These are phyloP conservation scores for Fragosphaeria purpurea DNA, from an alignment of 2,329 filamentous ascomycete species.

Conservation along the genomic window DNA sequence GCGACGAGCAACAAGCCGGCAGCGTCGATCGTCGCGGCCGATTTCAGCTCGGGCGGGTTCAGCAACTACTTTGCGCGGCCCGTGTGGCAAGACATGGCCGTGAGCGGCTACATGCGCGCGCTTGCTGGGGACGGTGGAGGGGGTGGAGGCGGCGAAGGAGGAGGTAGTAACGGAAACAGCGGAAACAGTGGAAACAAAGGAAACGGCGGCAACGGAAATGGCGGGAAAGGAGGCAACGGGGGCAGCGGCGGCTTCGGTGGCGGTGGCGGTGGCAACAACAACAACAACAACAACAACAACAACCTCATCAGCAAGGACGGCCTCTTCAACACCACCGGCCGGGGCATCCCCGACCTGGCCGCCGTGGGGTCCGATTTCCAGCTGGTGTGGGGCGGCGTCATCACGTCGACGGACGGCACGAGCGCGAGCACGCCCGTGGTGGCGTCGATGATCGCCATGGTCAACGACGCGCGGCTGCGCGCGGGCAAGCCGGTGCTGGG, in stretches of 20 bases:
- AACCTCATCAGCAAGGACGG: slow-evolving; percentile 13
- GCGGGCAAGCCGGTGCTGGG: slow-evolving; percentile 39
- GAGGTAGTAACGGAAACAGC: no score
- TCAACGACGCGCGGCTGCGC: slow-evolving; percentile 43
- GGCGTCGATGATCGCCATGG: slow-evolving; percentile 42
- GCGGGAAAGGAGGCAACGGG: slow-evolving; percentile 19
- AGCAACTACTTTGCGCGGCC: slow-evolving; percentile 38
- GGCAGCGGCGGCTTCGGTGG: neutral
- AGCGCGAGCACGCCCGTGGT: slow-evolving; percentile 45
- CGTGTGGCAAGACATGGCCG: slow-evolving; percentile 33
- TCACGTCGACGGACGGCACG: slow-evolving; percentile 28
- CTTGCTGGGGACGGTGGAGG: slow-evolving; percentile 16
- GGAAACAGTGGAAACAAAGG: slow-evolving; percentile 3
- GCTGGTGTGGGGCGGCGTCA: slow-evolving; percentile 22
- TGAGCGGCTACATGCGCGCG: slow-evolving; percentile 28
- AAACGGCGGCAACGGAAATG: slow-evolving; percentile 33
- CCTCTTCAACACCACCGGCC: slow-evolving; percentile 34
- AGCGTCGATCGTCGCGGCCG: slow-evolving; percentile 24
- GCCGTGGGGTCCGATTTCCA: slow-evolving; percentile 49
- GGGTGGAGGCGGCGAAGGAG: neutral
- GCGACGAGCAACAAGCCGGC: slow-evolving; percentile 30
- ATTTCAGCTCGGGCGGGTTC: slow-evolving; percentile 43
- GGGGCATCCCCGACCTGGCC: slow-evolving; percentile 41
- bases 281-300: slow-evolving; percentile 14
- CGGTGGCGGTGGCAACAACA: slow-evolving; percentile 31